Percentiles rank a stretch among this genome's conserved stretches.
These are phyloP conservation scores for Viola odorata DNA, from an alignment of 345 rosid genomes.

Conservation along the genomic window DNA sequence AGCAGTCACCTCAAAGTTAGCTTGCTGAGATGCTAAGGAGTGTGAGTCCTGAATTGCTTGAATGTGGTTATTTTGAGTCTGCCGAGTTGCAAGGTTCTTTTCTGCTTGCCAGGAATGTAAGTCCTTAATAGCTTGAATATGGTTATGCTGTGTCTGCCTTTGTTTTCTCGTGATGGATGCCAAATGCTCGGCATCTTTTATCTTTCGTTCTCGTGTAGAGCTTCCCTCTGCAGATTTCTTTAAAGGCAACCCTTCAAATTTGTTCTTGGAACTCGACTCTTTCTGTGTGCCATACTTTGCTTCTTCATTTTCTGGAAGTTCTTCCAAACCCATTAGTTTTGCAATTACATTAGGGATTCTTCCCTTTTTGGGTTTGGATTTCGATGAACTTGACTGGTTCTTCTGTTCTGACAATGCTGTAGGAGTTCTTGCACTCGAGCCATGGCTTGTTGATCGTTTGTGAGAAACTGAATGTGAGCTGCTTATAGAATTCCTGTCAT, in stretches of 20 bases:
- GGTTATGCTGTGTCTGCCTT: constrained; percentile 30
- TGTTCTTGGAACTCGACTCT: constrained; percentile 27
- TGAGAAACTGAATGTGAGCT: constrained; percentile 34
- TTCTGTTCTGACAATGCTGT: constrained; percentile 27
- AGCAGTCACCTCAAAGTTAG: constrained; percentile 24
- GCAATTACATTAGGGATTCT: constrained; percentile 84
- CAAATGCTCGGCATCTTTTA: constrained; percentile 25
- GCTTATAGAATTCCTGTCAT: constrained; percentile 16
- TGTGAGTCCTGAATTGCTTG: constrained; percentile 20
- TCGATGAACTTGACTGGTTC: constrained; percentile 28
- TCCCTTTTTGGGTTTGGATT: constrained; percentile 43
- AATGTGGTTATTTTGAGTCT: neutral
- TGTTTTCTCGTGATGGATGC: constrained; percentile 16
- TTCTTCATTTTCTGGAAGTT: constrained; percentile 46
- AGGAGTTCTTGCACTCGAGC: constrained; percentile 15
- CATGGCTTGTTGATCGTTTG: constrained; percentile 32
- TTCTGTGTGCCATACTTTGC: constrained; percentile 24
- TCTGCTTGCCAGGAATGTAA: constrained; percentile 15
- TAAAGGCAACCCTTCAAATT: constrained; percentile 5
- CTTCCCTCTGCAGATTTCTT: constrained; percentile 25
- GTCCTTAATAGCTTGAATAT: constrained; percentile 21
- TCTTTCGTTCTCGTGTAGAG: constrained; percentile 21
- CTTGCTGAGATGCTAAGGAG: constrained; percentile 7
- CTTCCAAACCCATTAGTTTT: constrained; percentile 79
- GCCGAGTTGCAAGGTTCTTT: constrained; percentile 16